A percentile compares a stretch with the other conserved stretches of the same genome.
Evolutionary conservation across 2,329 filamentous ascomycete genomes (phyloP).

Genomic region (Xylaria polymorpha): DNA sequence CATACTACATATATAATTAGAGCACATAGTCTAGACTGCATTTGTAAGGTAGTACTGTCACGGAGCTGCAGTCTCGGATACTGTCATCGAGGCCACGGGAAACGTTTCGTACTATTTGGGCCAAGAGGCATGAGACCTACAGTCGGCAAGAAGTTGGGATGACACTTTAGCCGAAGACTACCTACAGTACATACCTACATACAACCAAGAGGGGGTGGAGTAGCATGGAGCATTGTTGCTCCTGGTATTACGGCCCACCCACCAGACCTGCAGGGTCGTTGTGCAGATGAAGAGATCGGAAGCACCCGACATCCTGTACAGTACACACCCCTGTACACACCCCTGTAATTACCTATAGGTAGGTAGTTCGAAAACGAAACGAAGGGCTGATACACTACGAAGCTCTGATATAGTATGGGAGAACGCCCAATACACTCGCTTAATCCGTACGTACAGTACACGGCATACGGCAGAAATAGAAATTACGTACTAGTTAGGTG

Average conservation of each 20-base stretch:
- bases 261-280: not conserved
- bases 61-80: not conserved
- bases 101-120: not conserved
- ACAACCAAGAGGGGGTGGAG: too few relatives aligned
- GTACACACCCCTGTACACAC: not conserved
- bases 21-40: not conserved
- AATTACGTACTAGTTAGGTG: conserved; percentile 2
- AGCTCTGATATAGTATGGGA: not conserved
- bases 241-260: conserved; percentile 15
- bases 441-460: not conserved
- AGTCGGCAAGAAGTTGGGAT: not conserved
- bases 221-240: conserved; percentile 16
- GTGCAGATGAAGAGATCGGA: not conserved
- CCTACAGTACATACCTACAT: too few relatives aligned
- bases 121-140: not conserved
- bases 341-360: too few relatives aligned
- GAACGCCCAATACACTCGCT: not conserved
- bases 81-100: not conserved
- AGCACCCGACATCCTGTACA: not conserved
- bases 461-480: not conserved
- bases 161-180: not conserved
- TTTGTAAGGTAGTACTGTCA: not conserved
- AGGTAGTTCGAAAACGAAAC: not conserved
- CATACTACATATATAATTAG: not conserved
- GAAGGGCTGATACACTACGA: not conserved